Evolutionary conservation across 75 land plant species (phyloP).

Genomic region (Sequoiadendron giganteum): DNA sequence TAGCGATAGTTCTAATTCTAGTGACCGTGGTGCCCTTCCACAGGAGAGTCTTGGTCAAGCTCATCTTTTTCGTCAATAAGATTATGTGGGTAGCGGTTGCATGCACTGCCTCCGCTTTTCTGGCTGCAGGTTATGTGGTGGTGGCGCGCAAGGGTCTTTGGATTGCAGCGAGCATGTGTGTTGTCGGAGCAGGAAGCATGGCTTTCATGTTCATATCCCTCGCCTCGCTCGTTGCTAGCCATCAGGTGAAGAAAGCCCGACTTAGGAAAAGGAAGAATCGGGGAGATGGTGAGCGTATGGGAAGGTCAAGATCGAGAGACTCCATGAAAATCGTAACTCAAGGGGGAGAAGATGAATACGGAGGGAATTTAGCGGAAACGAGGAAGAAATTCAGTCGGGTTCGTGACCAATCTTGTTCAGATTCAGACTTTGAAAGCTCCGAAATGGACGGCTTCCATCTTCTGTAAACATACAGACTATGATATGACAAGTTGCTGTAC

Average conservation of each 20-base stretch:
- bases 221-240: slow-evolving; percentile 15
- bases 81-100: slow-evolving; percentile 37
- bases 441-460: too few relatives aligned
- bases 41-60: slow-evolving; percentile 19
- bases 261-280: slow-evolving; percentile 14
- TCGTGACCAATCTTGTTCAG: too few relatives aligned
- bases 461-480: too few relatives aligned
- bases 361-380: too few relatives aligned
- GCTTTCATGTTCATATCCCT: slow-evolving; percentile 10
- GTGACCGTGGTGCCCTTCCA: slow-evolving; percentile 37
- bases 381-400: too few relatives aligned
- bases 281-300: neutral
- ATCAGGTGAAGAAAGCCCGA: slow-evolving; percentile 21
- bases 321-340: too few relatives aligned
- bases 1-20: slow-evolving; percentile 33
- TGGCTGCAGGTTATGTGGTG: slow-evolving; percentile 26
- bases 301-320: too few relatives aligned
- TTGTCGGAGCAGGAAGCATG: slow-evolving; percentile 24
- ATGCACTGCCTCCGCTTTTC: slow-evolving; percentile 33
- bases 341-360: too few relatives aligned
- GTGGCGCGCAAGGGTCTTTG: slow-evolving; percentile 19
- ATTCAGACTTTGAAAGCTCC: too few relatives aligned
- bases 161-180: slow-evolving; percentile 2
- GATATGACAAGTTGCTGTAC: too few relatives aligned
- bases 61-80: slow-evolving; percentile 28